phyloP scores from a whole-genome alignment of 129 eudicot species.

The Flaveria bidentis region DNA sequence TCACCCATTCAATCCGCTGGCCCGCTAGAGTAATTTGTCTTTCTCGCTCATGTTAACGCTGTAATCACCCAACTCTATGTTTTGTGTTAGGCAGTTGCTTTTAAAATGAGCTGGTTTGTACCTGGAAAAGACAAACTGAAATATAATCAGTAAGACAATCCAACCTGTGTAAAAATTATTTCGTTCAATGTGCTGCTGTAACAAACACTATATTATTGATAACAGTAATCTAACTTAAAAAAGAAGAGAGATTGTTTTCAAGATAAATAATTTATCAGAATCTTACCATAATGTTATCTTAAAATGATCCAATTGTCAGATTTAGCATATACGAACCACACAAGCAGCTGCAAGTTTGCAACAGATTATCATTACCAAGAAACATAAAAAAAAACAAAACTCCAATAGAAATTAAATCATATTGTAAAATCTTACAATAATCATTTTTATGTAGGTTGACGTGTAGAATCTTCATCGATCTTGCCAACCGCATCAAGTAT shows the following conservation, averaged over 20 bases:
- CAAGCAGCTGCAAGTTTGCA: conserved; percentile 3
- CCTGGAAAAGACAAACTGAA: background rate
- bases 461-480: conserved; percentile 57
- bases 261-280: background rate
- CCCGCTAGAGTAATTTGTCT: background rate
- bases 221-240: conserved; percentile 1
- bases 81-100: background rate
- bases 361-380: background rate
- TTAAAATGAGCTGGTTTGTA: background rate
- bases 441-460: conserved; percentile 32
- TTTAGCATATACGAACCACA: background rate
- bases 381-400: conserved; percentile 17
- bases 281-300: conserved; percentile 5
- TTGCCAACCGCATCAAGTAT: conserved; percentile 93
- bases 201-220: background rate
- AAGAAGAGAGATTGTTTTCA: background rate
- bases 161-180: background rate
- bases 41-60: background rate
- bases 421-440: conserved; percentile 16
- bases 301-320: background rate
- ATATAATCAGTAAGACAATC: background rate
- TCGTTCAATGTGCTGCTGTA: background rate
- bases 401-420: background rate
- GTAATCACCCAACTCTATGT: background rate
- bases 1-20: background rate